Base-by-base conservation (phyloP, 371 early-diverging fungal genomes). In the Thermomucor indicae-seudaticae region DNA sequence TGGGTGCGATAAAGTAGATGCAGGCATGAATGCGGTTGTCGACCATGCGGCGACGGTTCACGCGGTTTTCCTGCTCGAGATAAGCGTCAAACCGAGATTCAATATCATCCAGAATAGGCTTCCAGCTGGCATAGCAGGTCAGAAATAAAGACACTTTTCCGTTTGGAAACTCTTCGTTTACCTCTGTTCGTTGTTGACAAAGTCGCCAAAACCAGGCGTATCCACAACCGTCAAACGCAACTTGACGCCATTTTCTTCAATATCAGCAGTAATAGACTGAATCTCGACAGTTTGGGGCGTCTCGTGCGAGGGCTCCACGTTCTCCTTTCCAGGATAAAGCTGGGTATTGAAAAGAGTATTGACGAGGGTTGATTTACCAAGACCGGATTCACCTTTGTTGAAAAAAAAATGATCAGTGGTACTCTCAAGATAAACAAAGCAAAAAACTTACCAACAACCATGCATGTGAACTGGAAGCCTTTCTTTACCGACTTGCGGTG, bases 351-450 rank as follows among this genome's bases (percentile, higher is more conserved):
- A 99, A 49, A 99, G 79, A 30, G 99, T 97, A 85, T 98, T 98
- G 59, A 99, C 89, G 19, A 99, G 79, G n/a, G 99, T 99, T n/a
- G 99, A 94, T 78, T 99, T 96, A 51, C 99, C 99, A 43, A 99
- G 84, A 43, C 99, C 99, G 46, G 96, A 90, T 82, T 97, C 96
- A 62, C 97, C 95, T 87, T 11, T 35, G 64, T 51, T 32, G 7
- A 14, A 32, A 14, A 32, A 32, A 32, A 32, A 32, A 32, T 14
- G 32, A 32, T 32, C 14, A 32, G 32, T 32, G 32, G 32, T 32
- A 7, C 32, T 32, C 32, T 32, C 32, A 8, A 8, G 7, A 10
- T 5, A 37, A 16, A 3, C 19, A 5, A 5, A 14, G 16, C 37
- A 16, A 19, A 43, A 53, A 27, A 72, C 84, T 60, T 82, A 88